Evolutionary conservation across 2,329 filamentous ascomycete genomes (phyloP), one percentile per base, ranked within the genome.

Genomic region (Curvularia sp.): DNA sequence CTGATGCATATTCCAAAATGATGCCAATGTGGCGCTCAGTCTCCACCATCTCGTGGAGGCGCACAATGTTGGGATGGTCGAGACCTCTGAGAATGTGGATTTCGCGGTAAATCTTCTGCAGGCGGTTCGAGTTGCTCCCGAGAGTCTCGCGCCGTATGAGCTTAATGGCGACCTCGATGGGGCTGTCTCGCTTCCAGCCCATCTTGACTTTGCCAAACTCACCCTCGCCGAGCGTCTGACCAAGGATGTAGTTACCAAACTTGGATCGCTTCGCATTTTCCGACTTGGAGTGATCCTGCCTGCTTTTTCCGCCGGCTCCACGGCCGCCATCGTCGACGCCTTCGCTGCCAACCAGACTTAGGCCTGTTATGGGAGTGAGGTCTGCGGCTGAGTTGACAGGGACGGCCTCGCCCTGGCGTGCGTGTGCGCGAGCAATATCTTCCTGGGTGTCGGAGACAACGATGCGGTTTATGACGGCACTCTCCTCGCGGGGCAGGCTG

Each of bases 121-220:
- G 83, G 49, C 95, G 88, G 57, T 89, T 92, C 3, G 93, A 91
- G 75, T 98, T 97, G 63, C 87, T 89, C 46, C 93, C 93, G 38
- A 99, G 86, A 19, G 87, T 91, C 74, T 99, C 95, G 68, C 94
- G 88, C 71, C 95, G 91, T 76, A 99, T 98, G 66, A 97, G 87
- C 79, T 99, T 99, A 82, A 99, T 97, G 62, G 95, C 95, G 68
- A 99, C 95, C 84, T 95, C 74, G 30, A 96, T 90, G 64, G 89
- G 93, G 59, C 93, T 93, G 78, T 96, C 93, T 75, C 92, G 91
- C 78, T 97, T 98, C 95, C 95, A 99, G 25, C 95, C 95, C 73
- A 98, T 87, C 79, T 97, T 98, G 70, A 99, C 95, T 77, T 99
- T 99, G 65, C 95, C 95, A 76, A 99, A 99, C 78, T 99, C 95